phyloP scores from a whole-genome alignment of 2,329 filamentous ascomycete genomes.

The Lachnellula occidentalis region DNA sequence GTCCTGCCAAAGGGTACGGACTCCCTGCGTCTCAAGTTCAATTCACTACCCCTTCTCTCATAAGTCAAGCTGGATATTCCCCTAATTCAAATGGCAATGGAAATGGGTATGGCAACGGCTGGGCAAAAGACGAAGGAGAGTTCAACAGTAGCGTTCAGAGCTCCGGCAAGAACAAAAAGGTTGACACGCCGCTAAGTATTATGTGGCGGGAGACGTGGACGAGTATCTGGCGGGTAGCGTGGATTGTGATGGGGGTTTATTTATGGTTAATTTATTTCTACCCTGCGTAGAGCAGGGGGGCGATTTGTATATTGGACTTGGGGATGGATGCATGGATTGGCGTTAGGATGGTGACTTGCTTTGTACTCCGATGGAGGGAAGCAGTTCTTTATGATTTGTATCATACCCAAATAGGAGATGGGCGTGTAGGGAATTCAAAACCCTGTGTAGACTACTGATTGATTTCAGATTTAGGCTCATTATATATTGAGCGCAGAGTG shows the following conservation, averaged over 20 bases:
- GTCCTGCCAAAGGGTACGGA: slow-evolving; percentile 28
- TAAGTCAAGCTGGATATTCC: slow-evolving; percentile 12
- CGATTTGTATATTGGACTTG: neutral
- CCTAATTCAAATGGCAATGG: slow-evolving; percentile 7
- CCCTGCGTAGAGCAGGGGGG: neutral
- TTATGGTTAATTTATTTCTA: slow-evolving; percentile 54
- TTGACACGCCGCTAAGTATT: slow-evolving; percentile 35
- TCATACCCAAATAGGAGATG: no score
- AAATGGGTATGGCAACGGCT: slow-evolving; percentile 12
- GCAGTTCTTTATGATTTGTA: no score
- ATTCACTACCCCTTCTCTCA: slow-evolving; percentile 17
- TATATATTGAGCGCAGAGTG: no score
- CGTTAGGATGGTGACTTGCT: no score
- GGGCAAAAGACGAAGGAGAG: neutral
- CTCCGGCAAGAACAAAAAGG: slow-evolving; percentile 3
- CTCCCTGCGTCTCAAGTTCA: slow-evolving; percentile 20
- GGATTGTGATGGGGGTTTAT: slow-evolving; percentile 61
- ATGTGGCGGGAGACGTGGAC: slow-evolving; percentile 56
- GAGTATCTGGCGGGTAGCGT: slow-evolving; percentile 56
- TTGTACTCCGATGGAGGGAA: no score
- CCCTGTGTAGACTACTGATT: no score
- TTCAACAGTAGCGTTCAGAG: neutral
- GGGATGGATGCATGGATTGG: no score
- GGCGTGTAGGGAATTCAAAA: no score
- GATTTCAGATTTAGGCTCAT: no score